Conservation (phyloP, 1,139 yeast species). For the Lodderomyces jiufengensis region DNA sequence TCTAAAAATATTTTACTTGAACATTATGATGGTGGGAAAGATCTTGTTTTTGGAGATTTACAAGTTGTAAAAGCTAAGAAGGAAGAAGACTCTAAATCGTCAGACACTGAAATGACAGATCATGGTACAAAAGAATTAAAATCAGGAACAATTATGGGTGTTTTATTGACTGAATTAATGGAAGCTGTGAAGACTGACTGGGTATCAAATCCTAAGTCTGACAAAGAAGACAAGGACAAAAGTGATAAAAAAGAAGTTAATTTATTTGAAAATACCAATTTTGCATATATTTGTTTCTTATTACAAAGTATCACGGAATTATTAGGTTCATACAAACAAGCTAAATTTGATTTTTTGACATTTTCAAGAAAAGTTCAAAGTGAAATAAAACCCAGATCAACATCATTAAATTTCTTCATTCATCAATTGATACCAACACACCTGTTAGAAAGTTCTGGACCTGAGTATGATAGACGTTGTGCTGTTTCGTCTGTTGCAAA, state of each 20-base stretch:
- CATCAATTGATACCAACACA: slow-evolving; percentile 70
- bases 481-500: slow-evolving; percentile 52
- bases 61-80: slow-evolving; percentile 17
- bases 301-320: slow-evolving; percentile 69
- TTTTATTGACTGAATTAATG: slow-evolving; percentile 63
- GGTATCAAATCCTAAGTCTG: slow-evolving; percentile 30
- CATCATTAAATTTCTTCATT: slow-evolving; percentile 72
- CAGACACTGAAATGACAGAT: slow-evolving; percentile 33
- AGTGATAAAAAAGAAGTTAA: slow-evolving; percentile 22
- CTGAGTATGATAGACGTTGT: slow-evolving; percentile 35
- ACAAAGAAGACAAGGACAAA: slow-evolving; percentile 15
- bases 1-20: slow-evolving; percentile 47
- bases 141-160: slow-evolving; percentile 48
- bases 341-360: slow-evolving; percentile 79
- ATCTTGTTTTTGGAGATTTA: slow-evolving; percentile 15
- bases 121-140: slow-evolving; percentile 11
- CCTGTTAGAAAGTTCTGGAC: slow-evolving; percentile 31
- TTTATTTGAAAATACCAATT: slow-evolving; percentile 42
- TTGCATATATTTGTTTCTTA: slow-evolving; percentile 65
- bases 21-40: slow-evolving; percentile 37
- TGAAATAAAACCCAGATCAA: slow-evolving; percentile 57
- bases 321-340: slow-evolving; percentile 71
- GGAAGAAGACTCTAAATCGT: slow-evolving; percentile 11
- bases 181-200: slow-evolving; percentile 50
- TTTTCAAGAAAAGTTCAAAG: slow-evolving; percentile 56